These are phyloP conservation scores for Aspergillus glaucus DNA, from an alignment of 2,329 filamentous ascomycete genomes.

Conservation along the genomic window DNA sequence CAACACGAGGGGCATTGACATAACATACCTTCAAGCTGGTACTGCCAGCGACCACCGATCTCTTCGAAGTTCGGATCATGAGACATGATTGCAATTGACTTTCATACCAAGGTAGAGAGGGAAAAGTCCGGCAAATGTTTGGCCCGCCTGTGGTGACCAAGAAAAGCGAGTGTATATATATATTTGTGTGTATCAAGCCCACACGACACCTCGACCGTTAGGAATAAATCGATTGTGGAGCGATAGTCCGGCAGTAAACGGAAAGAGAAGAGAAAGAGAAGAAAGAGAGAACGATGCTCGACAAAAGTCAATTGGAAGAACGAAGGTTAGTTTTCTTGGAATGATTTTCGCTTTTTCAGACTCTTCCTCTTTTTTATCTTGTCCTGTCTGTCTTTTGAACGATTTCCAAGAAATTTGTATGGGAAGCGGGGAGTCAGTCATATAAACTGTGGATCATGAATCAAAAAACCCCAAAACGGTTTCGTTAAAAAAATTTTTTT, in stretches of 20 bases:
- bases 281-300: conserved; percentile 2
- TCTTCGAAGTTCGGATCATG: background rate
- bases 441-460: conserved; percentile 32
- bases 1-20: background rate
- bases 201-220: background rate
- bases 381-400: conserved; percentile 4
- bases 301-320: conserved; percentile 1
- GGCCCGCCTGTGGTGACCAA: background rate
- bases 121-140: background rate
- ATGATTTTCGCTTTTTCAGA: background rate
- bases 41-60: conserved; percentile 44
- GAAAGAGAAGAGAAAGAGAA: conserved; percentile 7
- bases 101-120: background rate
- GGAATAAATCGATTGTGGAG: background rate
- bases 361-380: conserved; percentile 1
- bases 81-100: background rate
- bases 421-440: conserved; percentile 33
- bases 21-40: conserved; percentile 49
- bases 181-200: background rate
- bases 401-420: conserved; percentile 15
- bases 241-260: background rate
- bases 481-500: background rate
- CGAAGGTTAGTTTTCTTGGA: background rate
- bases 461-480: conserved; percentile 12
- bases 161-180: background rate